phyloP scores from a whole-genome alignment of 1,284 basidiomycete species.

The Neolentinus lepideus region DNA sequence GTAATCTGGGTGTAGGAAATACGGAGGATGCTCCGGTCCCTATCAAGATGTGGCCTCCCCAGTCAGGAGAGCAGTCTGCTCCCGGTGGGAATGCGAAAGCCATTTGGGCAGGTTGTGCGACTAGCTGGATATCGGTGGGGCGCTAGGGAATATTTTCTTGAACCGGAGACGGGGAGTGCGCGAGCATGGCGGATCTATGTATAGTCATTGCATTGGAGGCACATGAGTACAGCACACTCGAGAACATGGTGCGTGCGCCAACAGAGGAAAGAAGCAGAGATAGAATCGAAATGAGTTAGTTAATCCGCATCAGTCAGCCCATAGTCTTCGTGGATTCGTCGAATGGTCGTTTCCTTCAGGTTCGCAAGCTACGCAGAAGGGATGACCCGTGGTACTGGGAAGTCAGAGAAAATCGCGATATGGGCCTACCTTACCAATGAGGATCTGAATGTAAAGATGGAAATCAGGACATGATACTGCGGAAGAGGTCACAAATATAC shows the following conservation, averaged over 20 bases:
- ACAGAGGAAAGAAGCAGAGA: neutral
- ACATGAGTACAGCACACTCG: neutral
- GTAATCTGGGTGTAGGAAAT: constrained; percentile 72
- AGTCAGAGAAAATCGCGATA: constrained; percentile 3
- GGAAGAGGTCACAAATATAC: constrained; percentile 22
- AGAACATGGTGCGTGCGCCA: neutral
- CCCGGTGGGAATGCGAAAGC: constrained; percentile 18
- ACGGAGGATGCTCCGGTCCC: constrained; percentile 46
- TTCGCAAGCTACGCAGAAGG: constrained; percentile 45
- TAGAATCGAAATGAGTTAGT: neutral
- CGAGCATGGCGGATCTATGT: neutral
- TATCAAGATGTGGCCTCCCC: constrained; percentile 43
- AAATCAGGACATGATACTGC: constrained; percentile 1
- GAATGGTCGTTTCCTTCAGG: constrained; percentile 55
- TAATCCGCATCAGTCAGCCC: constrained; percentile 28
- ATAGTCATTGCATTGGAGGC: neutral
- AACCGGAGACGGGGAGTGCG: too few species aligned
- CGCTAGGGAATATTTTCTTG: neutral
- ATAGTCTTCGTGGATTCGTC: constrained; percentile 64
- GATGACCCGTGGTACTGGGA: constrained; percentile 8
- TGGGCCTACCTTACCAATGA: constrained; percentile 46
- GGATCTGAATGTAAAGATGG: constrained; percentile 28
- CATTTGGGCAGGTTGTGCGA: constrained; percentile 69
- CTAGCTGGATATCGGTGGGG: constrained; percentile 55
- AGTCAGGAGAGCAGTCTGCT: constrained; percentile 1